A percentile compares a stretch with the other conserved stretches of the same genome.
Evolutionary conservation across 78 protist genomes (phyloP).

Genomic region (Chrysochromulina tobinii): DNA sequence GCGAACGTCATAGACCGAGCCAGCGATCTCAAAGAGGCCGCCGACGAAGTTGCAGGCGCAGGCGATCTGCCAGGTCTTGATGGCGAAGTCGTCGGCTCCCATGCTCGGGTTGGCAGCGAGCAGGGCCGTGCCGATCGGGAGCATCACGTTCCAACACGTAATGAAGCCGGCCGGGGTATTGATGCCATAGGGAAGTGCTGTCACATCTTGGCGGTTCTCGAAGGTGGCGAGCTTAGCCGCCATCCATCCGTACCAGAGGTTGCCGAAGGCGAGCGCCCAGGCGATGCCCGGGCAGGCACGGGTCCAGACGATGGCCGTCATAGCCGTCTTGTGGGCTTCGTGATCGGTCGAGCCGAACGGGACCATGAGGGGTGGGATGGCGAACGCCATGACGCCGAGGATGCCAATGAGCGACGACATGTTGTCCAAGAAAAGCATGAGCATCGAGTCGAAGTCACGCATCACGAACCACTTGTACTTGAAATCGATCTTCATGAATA

Average conservation of each 20-base stretch:
- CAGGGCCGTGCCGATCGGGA: not conserved
- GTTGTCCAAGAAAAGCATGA: constrained; percentile 26
- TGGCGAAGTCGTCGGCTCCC: not conserved
- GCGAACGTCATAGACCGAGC: not conserved
- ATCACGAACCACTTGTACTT: no score
- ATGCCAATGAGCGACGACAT: not conserved
- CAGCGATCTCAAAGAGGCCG: not conserved
- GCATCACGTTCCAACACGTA: not conserved
- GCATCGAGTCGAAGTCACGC: no score
- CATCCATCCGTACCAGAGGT: not conserved
- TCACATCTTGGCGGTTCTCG: not conserved
- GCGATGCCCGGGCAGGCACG: not conserved
- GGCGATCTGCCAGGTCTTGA: not conserved
- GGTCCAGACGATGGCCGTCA: not conserved
- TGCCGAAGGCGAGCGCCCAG: constrained; percentile 2
- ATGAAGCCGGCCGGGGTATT: not conserved
- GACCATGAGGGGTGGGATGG: not conserved
- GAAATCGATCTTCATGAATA: no score
- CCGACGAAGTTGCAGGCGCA: not conserved
- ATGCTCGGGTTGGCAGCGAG: no score
- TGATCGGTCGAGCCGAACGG: not conserved
- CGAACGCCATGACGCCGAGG: not conserved
- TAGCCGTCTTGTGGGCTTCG: no score
- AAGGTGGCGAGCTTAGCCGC: not conserved
- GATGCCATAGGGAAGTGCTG: constrained; percentile 31